Evolutionary conservation across 176 grass and related monocot species (phyloP), one percentile per base, ranked within the genome.

Genomic region (Bonia amplexicaulis): DNA sequence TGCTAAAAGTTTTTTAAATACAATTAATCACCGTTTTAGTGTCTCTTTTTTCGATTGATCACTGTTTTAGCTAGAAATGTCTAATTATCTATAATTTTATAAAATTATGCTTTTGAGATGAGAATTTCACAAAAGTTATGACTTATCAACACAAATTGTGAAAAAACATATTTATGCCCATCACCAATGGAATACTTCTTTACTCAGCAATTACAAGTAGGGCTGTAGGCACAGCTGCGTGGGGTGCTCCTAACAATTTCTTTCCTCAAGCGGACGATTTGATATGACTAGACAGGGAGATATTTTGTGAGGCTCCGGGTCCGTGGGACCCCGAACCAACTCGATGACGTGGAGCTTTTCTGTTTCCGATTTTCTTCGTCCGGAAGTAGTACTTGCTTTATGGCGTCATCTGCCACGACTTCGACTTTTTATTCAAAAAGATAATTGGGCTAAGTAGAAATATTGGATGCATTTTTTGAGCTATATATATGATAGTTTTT

Each of bases 301-400:
- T 87, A 69, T 87, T 88, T 79, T 88, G 65, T 20, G 10, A 4
- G 27, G 47, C 40, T 59, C n/a, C 7, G 22, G 44, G 15, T n/a
- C 23, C 16, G 16, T 25, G 35, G 57, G 73, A 9, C 78, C 78
- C 29, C 67, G 0, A 26, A 35, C 48, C 2, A 55, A 69, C 71
- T 48, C n/a, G 31, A 76, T 87, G 62, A 77, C 71, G 71, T 51
- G 41, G 61, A 16, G 60, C 29, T 47, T 47, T 31, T 14, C 7
- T 15, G 12, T 3, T 4, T 0, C 39, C 8, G n/a, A n/a, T 16
- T 3, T 22, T 13, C 55, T 23, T 25, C 57, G 5, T 27, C 23
- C 0, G 23, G 1, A 62, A 62, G 11, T 27, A 62, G 3, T 57
- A 7, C 19, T 7, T 40, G 20, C 0, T 70, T 41, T 27, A 13